Conservation (phyloP, 2,329 filamentous ascomycete genomes). For the Ascochyta viciae-villosae region DNA sequence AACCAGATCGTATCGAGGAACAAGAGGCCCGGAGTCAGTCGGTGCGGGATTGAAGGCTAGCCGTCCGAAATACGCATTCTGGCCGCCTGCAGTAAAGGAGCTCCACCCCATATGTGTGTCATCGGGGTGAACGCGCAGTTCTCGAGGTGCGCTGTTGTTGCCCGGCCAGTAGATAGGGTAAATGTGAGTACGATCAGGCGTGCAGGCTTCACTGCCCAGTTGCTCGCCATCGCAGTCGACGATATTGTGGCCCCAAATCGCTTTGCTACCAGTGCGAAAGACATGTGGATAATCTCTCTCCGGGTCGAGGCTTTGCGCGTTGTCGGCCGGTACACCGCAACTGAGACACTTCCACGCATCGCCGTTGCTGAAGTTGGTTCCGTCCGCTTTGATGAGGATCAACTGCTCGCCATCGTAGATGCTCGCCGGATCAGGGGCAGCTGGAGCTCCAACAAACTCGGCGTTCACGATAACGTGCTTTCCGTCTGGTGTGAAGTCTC, state of each 20-base stretch:
- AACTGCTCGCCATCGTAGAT: conserved; percentile 54
- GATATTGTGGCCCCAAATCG: conserved; percentile 40
- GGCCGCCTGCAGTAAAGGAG: conserved; percentile 42
- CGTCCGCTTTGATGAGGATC: conserved; percentile 52
- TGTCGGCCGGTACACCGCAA: conserved; percentile 51
- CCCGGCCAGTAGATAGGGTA: conserved; percentile 53
- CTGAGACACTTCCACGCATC: conserved; percentile 59
- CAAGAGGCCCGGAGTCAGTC: conserved; percentile 7
- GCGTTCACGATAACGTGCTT: conserved; percentile 52
- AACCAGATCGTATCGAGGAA: conserved; percentile 50
- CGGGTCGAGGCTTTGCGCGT: conserved; percentile 31
- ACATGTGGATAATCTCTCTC: conserved; percentile 53
- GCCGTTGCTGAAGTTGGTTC: conserved; percentile 52
- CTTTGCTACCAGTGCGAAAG: conserved; percentile 50
- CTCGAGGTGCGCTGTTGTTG: conserved; percentile 47
- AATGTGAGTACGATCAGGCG: conserved; percentile 47
- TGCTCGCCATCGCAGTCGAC: conserved; percentile 47
- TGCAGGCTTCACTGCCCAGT: conserved; percentile 49
- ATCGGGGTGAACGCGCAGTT: conserved; percentile 57
- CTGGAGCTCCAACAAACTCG: conserved; percentile 54
- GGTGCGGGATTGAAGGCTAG: conserved; percentile 52
- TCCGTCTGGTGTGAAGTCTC: conserved; percentile 53
- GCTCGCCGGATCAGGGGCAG: conserved; percentile 46
- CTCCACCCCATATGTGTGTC: conserved; percentile 54
- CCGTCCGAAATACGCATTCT: conserved; percentile 47